Evolutionary conservation across 371 early-diverging fungal genomes (phyloP).

Genomic region (Syncephalastrum monosporum): DNA sequence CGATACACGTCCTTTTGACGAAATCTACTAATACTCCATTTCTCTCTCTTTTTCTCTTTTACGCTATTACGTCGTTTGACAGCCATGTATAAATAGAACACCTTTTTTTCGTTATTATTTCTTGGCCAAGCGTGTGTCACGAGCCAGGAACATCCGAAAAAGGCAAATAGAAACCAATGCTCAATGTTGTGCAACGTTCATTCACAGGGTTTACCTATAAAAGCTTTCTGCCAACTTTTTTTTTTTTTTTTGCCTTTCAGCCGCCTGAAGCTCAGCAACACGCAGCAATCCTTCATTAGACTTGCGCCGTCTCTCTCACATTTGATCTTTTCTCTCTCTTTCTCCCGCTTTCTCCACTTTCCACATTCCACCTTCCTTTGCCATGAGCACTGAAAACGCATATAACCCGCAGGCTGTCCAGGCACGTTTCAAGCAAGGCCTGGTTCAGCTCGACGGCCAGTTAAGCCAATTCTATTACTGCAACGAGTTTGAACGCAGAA

Average conservation of each 20-base stretch:
- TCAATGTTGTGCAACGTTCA: too few relatives aligned
- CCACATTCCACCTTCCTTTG: background rate
- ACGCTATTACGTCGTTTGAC: background rate
- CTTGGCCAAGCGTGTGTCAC: too few relatives aligned
- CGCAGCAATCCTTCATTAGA: too few relatives aligned
- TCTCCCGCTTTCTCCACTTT: too few relatives aligned
- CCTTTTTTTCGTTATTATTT: slow-evolving; percentile 2
- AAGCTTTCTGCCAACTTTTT: too few relatives aligned
- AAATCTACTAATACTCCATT: slow-evolving; percentile 65
- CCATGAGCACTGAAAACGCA: slow-evolving; percentile 8
- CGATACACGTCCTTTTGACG: slow-evolving; percentile 94
- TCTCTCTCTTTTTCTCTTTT: background rate
- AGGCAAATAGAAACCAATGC: too few relatives aligned
- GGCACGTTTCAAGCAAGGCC: background rate
- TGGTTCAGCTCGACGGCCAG: slow-evolving; percentile 10
- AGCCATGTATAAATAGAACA: slow-evolving; percentile 1
- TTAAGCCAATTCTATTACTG: slow-evolving; percentile 59
- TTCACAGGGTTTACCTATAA: too few relatives aligned
- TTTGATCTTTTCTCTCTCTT: too few relatives aligned
- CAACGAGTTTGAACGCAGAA: slow-evolving; percentile 60
- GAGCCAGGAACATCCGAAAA: too few relatives aligned
- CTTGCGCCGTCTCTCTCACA: too few relatives aligned
- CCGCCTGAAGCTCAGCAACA: too few relatives aligned
- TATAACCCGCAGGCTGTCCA: slow-evolving; percentile 14
- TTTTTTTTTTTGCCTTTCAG: too few relatives aligned